Base-by-base conservation (phyloP, 306 rosid genomes). In the Boehmeria nivea region DNA sequence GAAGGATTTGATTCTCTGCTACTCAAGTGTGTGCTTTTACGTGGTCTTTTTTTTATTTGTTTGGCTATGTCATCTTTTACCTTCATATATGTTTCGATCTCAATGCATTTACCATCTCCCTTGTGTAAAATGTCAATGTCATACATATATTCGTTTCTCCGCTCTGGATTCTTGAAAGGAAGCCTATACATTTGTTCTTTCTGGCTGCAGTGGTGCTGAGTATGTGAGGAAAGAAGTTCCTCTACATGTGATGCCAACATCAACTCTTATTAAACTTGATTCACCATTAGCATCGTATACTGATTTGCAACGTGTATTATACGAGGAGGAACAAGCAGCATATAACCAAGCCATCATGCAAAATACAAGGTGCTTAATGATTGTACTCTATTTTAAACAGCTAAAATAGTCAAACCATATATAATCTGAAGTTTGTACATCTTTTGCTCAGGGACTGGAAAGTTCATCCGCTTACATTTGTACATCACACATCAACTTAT, bases 401-500 rank as follows among this genome's bases (percentile, higher is more conserved):
- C 39, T 59, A 38, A 53, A 59, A 22, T 47, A 19, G 38, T 50
- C 49, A 48, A 45, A 27, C 21, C 11, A 18, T 19, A 13, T 28
- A 46, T 33, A 49, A 52, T 46, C 61, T 69, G 59, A 53, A 72
- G 15, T 53, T 45, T 53, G 6, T 61, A 33, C 67, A 31, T 19
- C 45, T 64, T 40, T 57, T 57, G 50, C 68, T 13, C 69, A 93
- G 99, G 83, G 94, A 81, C 44, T 91, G 86, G 58, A 88, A 81
- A 80, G 72, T 78, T 76, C 99, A 93, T 78, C 99, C 99, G 6
- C 89, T 93, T 57, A 72, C 86, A 54, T 93, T 77, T 74, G 69
- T 93, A 71, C 96, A 93, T 69, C 96, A 93, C 72, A 72, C 99
- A 27, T 87, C 99, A 62, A 93, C 94, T 25, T 93, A 93, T 71